Base-by-base conservation (phyloP, 176 grass and related monocot species). In the Carex myosuroides region DNA sequence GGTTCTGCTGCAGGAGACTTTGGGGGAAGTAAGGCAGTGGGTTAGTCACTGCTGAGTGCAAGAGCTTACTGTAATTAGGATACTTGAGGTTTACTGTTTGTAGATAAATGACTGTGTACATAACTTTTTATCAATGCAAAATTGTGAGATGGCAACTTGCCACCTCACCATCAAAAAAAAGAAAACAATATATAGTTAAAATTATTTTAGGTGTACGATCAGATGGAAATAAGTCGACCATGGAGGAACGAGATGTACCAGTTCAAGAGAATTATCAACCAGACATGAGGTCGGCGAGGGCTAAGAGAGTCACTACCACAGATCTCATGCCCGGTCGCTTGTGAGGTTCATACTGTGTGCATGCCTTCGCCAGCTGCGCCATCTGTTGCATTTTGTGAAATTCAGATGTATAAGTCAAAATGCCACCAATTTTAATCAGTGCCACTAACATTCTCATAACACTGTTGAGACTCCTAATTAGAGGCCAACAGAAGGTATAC, bases 311-410 rank as follows among this genome's bases (percentile, higher is more conserved):
- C 8, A 98, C 95, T 0, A 98, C 92, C 17, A 98, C 79, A 29
- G 89, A 90, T 65, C 91, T 84, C 95, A 95, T 98, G 0, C 86
- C 89, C 6, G 95, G 95, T 32, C 95, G 89, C 14, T 64, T 14
- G 24, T 86, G 91, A 79, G 95, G 92, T 64, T 93, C 87, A 42
- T 91, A 92, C 53, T 93, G 89, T 0, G 95, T 98, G 88, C 92
- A 98, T 21, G 82, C 86, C 70, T 87, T 98, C 33, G 92, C 95
- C 1, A 98, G 86, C 24, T 86, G 83, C 5, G 87, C 90, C 91
- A 98, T 66, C 95, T 98, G 79, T 64, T 35, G 1, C 11, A 85
- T 54, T 75, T 75, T 54, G 14, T 42, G 39, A 42, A 42, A 42
- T 42, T 42, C 39, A 42, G 71, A 75, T 54, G 20, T 75, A 75